Evolutionary conservation across 768 basidiomycete species (phyloP), one percentile per base, ranked within the genome.

Genomic region (Guyanaporus albipodus): DNA sequence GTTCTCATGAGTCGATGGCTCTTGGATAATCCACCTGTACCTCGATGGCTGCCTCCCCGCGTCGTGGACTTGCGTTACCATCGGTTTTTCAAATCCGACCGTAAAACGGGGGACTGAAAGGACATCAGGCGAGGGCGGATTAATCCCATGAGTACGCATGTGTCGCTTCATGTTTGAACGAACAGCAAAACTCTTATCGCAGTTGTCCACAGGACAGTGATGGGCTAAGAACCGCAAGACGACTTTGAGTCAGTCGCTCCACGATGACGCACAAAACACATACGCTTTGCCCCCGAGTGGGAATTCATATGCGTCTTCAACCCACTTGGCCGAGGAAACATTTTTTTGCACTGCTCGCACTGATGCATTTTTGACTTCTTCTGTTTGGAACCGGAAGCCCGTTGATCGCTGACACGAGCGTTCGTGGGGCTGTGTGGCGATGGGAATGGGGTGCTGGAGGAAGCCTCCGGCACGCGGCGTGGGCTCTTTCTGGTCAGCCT

Each of bases 131-230:
- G 54, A 47, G 11, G 62, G 54, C 12, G 61, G 62, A 47, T 60
- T 58, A 34, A 83, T 73, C 21, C 84, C 83, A 54, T 91, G 87
- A 2, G 84, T 88, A 36, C 85, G 82, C 29, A 87, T 73, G 58
- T 91, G 87, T 27, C 87, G 77, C 62, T 82, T 86, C 14, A 86
- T 86, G 55, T 91, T 91, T 8, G 87, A 90, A 11, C 85, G 79
- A 15, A 90, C 87, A 17, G 84, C 80, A 57, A 90, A 91, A 4
- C 72, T 75, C 59, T 84, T 83, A 24, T 69, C 65, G 60, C 88
- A 91, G 27, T 73, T 72, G 12, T 75, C 69, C 39, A 82, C 79
- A 0, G 67, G 73, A 58, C 87, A 91, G 29, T 65, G 65, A 27
- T 53, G 63, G 17, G 65, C 57, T 61, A 24, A 42, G 4, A 22